These are phyloP conservation scores for Podosphaera fusca DNA, from an alignment of 2,329 filamentous ascomycete genomes.

Conservation along the genomic window DNA sequence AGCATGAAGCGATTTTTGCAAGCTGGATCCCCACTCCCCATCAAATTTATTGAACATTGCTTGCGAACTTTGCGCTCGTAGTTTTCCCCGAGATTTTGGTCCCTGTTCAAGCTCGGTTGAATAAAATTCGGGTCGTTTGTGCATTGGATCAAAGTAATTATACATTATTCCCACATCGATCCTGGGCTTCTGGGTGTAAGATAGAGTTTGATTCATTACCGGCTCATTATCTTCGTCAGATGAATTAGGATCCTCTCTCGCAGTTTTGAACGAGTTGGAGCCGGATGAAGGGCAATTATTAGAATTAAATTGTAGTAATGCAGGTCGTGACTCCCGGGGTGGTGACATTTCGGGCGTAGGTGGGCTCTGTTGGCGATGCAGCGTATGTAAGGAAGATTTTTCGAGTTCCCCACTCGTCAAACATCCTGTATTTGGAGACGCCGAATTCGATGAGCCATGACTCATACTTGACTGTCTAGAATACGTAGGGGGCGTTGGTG, in stretches of 20 bases:
- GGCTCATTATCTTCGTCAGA: slow-evolving; percentile 32
- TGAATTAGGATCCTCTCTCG: slow-evolving; percentile 37
- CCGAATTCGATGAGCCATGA: background rate
- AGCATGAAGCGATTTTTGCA: slow-evolving; percentile 20
- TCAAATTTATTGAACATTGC: slow-evolving; percentile 32
- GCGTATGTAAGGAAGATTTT: slow-evolving; percentile 23
- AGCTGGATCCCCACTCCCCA: slow-evolving; percentile 27
- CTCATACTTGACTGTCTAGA: slow-evolving; percentile 32
- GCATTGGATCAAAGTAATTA: background rate
- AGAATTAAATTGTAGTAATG: slow-evolving; percentile 23
- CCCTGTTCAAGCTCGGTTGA: slow-evolving; percentile 1
- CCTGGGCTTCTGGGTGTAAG: slow-evolving; percentile 5
- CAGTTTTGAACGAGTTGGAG: slow-evolving; percentile 50
- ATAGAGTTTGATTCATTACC: slow-evolving; percentile 18
- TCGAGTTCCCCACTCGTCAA: slow-evolving; percentile 2
- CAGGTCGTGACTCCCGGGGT: slow-evolving; percentile 28
- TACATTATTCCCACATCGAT: background rate
- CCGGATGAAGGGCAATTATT: slow-evolving; percentile 22
- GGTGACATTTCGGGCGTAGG: slow-evolving; percentile 59
- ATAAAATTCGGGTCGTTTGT: background rate
- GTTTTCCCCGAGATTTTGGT: slow-evolving; percentile 14
- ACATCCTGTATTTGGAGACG: background rate
- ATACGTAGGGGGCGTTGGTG: slow-evolving; percentile 39
- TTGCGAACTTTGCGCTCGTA: slow-evolving; percentile 16
- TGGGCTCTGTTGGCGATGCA: slow-evolving; percentile 40